Percentiles rank a stretch among this genome's conserved stretches.
These are phyloP conservation scores for Aspergillus amoenus DNA, from an alignment of 2,329 filamentous ascomycete genomes.

Conservation along the genomic window DNA sequence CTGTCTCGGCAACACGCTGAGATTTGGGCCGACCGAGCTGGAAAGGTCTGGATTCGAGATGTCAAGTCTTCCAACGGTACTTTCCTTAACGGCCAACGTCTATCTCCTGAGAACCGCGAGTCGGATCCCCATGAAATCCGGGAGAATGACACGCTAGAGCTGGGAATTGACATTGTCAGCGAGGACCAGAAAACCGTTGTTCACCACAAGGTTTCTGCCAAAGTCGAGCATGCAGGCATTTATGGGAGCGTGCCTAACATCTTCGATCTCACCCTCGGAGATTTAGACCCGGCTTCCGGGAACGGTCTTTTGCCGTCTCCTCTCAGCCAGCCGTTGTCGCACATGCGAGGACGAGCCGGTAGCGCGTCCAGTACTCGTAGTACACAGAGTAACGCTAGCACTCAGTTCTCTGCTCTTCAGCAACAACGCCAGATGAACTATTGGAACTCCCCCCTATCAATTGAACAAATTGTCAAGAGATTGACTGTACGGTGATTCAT, in stretches of 20 bases:
- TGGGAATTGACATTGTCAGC: slow-evolving; percentile 97
- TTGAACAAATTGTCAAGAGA: slow-evolving; percentile 90
- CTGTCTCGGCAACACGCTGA: slow-evolving; percentile 94
- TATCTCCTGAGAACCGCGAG: slow-evolving; percentile 93
- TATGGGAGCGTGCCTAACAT: slow-evolving; percentile 70
- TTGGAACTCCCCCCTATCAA: slow-evolving; percentile 84
- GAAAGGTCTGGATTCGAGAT: slow-evolving; percentile 93
- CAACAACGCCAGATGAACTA: slow-evolving; percentile 77
- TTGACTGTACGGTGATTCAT: slow-evolving; percentile 60
- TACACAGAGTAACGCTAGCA: slow-evolving; percentile 55
- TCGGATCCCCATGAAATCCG: slow-evolving; percentile 93
- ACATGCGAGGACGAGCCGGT: slow-evolving; percentile 68
- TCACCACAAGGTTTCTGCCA: slow-evolving; percentile 96
- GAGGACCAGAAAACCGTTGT: slow-evolving; percentile 98
- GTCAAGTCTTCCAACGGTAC: slow-evolving; percentile 99
- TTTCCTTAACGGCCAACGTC: slow-evolving; percentile 87
- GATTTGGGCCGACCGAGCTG: slow-evolving; percentile 80
- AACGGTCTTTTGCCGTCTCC: slow-evolving; percentile 69
- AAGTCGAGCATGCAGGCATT: slow-evolving; percentile 91
- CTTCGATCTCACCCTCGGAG: slow-evolving; percentile 86
- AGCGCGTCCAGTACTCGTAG: slow-evolving; percentile 65
- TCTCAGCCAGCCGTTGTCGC: slow-evolving; percentile 62
- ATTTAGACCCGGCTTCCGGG: slow-evolving; percentile 76
- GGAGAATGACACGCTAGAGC: slow-evolving; percentile 85
- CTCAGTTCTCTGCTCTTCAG: slow-evolving; percentile 58